Base-by-base conservation (phyloP, 2,329 filamentous ascomycete genomes). In the Xylaria sp. region DNA sequence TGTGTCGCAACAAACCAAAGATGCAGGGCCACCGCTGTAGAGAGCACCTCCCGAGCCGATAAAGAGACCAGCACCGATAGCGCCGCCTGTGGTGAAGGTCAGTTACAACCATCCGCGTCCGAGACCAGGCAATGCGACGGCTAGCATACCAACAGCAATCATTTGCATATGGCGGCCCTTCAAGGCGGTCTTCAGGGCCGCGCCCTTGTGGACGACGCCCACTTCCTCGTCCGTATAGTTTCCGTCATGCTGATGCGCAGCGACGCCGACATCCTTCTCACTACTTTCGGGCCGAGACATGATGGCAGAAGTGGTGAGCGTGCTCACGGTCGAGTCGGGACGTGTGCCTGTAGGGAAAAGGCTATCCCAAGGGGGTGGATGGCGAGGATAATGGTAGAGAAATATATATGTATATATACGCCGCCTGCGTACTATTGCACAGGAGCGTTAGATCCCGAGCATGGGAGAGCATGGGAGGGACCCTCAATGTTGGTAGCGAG, bases 1-100 rank as follows among this genome's bases (percentile, higher is more conserved):
- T 19, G 40, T 11, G 37, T 31, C 11, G 27, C 33, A 35, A 75
- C 77, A 31, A 70, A 75, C 71, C 64, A 81, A 70, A 8, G 78
- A 68, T 2, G 75, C 78, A 15, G 88, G 89, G 25, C 88, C 89
- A 70, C 87, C 88, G n/a, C 74, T 78, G 23, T 81, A 77, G 54
- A 90, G 76, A 35, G 87, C 87, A 43, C 73, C 74, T 49, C 87
- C 88, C 2, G 87, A 88, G 48, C 87, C 85, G 60, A 92, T 87
- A 73, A 92, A 92, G 9, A 92, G 81, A 78, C 90, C 89, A 65
- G 78, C 78, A 60, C 79, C 78, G 48, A 81, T 80, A 13, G 79
- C 76, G 70, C 78, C 79, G 54, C 78, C 77, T 78, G 37, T 57
- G 29, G 15, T 10, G n/a, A 25, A 25, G 46, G 38, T 64, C 23